Percentiles rank a stretch among this genome's conserved stretches.
Conservation (phyloP, 2,329 filamentous ascomycete species). For the Colletotrichum caudatum region DNA sequence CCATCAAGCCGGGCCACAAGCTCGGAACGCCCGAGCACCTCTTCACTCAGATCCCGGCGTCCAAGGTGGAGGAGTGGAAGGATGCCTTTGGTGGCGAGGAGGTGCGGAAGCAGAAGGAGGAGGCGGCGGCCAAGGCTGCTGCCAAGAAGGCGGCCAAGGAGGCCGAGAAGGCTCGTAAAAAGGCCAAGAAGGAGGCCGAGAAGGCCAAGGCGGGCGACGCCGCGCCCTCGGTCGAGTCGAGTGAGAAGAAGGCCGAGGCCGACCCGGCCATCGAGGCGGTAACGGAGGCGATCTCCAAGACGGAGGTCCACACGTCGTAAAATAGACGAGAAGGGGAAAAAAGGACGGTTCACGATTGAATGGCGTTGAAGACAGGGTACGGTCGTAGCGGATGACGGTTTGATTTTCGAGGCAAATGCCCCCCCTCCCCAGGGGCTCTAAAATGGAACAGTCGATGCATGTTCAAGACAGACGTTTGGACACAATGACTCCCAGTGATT, state of each 20-base stretch:
- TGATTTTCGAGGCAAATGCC: constrained; percentile 11
- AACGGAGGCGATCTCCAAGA: constrained; percentile 45
- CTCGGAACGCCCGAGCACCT: constrained; percentile 84
- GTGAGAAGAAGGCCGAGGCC: constrained; percentile 45
- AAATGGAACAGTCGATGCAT: neutral
- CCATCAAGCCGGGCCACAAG: constrained; percentile 79
- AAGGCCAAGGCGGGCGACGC: constrained; percentile 30
- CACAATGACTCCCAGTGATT: too few species aligned
- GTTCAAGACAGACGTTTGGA: neutral
- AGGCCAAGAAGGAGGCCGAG: constrained; percentile 52
- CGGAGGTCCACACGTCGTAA: constrained; percentile 46
- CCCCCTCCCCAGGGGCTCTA: neutral
- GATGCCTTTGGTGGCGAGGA: constrained; percentile 76
- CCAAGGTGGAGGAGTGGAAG: constrained; percentile 87
- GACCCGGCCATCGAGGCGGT: constrained; percentile 46
- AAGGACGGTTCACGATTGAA: neutral
- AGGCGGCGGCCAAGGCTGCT: constrained; percentile 62
- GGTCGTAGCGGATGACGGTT: constrained; percentile 8
- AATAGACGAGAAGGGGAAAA: neutral
- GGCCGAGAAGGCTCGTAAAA: constrained; percentile 64
- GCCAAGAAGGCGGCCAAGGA: constrained; percentile 65
- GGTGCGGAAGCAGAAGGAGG: constrained; percentile 77
- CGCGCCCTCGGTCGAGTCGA: constrained; percentile 42
- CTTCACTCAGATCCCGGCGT: constrained; percentile 84
- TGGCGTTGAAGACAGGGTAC: constrained; percentile 17